Evolutionary conservation across 2,329 filamentous ascomycete genomes (phyloP).

Genomic region (Botryosphaeria dothidea): DNA sequence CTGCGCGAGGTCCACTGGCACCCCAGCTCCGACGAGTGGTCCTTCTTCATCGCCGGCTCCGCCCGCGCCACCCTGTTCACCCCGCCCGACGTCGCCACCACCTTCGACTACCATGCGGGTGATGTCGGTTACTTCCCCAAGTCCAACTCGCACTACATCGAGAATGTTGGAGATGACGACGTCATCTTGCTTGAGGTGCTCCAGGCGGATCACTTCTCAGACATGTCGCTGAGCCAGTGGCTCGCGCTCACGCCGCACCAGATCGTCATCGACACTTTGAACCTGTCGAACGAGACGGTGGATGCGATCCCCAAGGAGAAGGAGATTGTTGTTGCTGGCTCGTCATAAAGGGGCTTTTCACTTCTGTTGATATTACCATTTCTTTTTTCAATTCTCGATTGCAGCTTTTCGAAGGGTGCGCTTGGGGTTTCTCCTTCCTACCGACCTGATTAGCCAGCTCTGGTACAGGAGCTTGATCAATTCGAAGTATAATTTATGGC

Average conservation of each 20-base stretch:
- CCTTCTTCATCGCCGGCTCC: constrained; percentile 21
- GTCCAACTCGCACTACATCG: constrained; percentile 23
- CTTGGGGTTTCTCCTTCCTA: too few species aligned
- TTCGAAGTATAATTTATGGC: too few species aligned
- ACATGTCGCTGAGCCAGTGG: not conserved
- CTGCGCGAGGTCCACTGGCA: constrained; percentile 25
- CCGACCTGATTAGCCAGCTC: too few species aligned
- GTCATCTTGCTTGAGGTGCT: constrained; percentile 23
- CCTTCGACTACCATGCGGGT: constrained; percentile 23
- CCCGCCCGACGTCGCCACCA: constrained; percentile 19
- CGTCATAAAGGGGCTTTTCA: not conserved
- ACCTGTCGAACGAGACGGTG: constrained; percentile 43
- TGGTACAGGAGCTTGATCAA: too few species aligned
- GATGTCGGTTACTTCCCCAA: constrained; percentile 23
- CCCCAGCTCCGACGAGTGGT: constrained; percentile 22
- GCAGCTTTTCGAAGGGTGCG: too few species aligned
- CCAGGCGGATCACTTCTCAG: constrained; percentile 22
- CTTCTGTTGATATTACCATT: not conserved
- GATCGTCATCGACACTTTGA: constrained; percentile 59
- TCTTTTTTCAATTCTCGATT: too few species aligned
- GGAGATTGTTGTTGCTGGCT: constrained; percentile 23
- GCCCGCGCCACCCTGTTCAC: constrained; percentile 23
- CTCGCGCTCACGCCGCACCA: constrained; percentile 55
- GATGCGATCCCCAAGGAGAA: constrained; percentile 47
- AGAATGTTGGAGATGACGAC: constrained; percentile 23